Conservation (phyloP, 108 stramenopile species). For the Cyclotella distinguenda region DNA sequence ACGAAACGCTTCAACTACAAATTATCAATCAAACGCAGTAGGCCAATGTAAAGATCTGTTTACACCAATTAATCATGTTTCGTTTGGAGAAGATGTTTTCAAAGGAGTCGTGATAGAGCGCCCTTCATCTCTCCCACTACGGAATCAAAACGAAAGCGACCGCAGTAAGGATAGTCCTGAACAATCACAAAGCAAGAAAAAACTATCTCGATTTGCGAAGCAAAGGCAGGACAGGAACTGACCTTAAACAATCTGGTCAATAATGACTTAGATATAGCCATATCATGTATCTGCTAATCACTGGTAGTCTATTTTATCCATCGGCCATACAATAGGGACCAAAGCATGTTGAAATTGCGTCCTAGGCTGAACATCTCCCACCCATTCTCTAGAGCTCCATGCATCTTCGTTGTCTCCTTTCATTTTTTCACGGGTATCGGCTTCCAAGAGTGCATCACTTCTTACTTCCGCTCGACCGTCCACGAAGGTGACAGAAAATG, state of each 20-base stretch:
- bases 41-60: slow-evolving; percentile 5
- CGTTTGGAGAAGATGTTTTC: slow-evolving; percentile 45
- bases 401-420: slow-evolving; percentile 78
- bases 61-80: slow-evolving; percentile 9
- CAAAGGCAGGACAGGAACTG: slow-evolving; percentile 25
- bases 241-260: background rate
- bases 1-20: slow-evolving; percentile 1
- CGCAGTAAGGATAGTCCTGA: background rate
- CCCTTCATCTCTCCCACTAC: background rate
- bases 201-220: slow-evolving; percentile 44
- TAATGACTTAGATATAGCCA: background rate
- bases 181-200: slow-evolving; percentile 17
- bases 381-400: slow-evolving; percentile 78
- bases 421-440: background rate
- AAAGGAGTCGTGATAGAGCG: slow-evolving; percentile 46
- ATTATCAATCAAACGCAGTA: slow-evolving; percentile 3
- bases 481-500: slow-evolving; percentile 76
- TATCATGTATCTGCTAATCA: too few relatives aligned
- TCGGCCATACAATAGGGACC: slow-evolving; percentile 82
- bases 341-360: slow-evolving; percentile 56
- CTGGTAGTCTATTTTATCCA: slow-evolving; percentile 4
- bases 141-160: background rate
- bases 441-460: slow-evolving; percentile 36
- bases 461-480: slow-evolving; percentile 79
- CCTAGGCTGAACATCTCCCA: slow-evolving; percentile 49